Percentiles rank a stretch among this genome's conserved stretches.
These are phyloP conservation scores for Endocladia muricata DNA, from an alignment of 31 red algal genomes.

Conservation along the genomic window DNA sequence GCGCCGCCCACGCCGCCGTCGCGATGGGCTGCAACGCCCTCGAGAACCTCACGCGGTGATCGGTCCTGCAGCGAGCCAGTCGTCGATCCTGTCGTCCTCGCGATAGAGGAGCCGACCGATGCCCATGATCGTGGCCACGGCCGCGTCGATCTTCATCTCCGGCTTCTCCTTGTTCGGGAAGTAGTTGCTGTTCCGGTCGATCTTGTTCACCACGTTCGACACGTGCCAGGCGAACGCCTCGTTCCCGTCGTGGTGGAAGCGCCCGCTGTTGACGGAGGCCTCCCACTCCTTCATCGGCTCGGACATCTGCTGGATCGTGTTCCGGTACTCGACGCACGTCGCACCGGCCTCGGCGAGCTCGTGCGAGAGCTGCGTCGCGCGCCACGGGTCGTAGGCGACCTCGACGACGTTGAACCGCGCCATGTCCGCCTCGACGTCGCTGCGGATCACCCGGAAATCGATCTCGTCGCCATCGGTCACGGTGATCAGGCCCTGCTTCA, in stretches of 20 bases:
- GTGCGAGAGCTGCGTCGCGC: background rate
- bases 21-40: too few species aligned
- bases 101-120: background rate
- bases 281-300: background rate
- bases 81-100: background rate
- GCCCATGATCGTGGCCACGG: constrained; percentile 4
- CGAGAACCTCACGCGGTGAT: background rate
- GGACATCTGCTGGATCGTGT: background rate
- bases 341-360: background rate
- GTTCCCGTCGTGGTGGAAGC: constrained; percentile 1
- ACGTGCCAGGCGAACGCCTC: background rate
- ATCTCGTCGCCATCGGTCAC: background rate
- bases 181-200: background rate
- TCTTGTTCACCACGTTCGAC: background rate
- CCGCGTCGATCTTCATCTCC: constrained; percentile 12
- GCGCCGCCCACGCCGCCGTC: too few species aligned
- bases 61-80: background rate
- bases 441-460: background rate
- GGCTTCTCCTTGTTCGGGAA: constrained; percentile 5
- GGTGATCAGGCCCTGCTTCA: background rate
- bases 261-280: background rate
- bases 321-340: background rate
- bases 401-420: background rate
- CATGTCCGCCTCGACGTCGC: background rate
- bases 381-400: background rate